Base-by-base conservation (phyloP, 2,329 filamentous ascomycete genomes). In the Cyphellophora europaea region DNA sequence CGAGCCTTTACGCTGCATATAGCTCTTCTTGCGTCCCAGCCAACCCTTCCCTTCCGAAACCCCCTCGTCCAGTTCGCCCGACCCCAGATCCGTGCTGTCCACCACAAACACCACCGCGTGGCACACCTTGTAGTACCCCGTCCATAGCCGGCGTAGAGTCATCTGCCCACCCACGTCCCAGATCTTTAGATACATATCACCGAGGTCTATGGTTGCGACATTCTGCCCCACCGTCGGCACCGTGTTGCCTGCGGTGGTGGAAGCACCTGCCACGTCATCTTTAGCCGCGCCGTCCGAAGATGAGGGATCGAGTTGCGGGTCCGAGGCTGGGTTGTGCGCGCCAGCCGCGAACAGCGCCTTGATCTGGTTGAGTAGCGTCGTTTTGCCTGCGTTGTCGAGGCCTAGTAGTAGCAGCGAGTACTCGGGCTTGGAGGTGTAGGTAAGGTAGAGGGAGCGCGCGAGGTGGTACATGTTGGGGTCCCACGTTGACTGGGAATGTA, bases 81-180 rank as follows among this genome's bases (percentile, higher is more conserved):
- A 58, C 6, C 88, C 86, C 36, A 96, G 80, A 56, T 98, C 91
- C 28, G 86, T 86, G 57, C 82, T 89, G 63, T 98, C 91, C 52
- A 98, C 86, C 41, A 98, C 87, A 62, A 96, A 98, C 44, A 98
- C 85, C 52, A 98, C 94, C 48, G 91, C 91, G 59, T 98, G 91
- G 53, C 87, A 93, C 58, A 77, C 84, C 33, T 78, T 71, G 67
- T 95, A 98, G 66, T 98, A 98, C 59, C 79, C 86, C 59, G 94
- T 86, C 91, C 91, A 98, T 19, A 96, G 75, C 44, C 82, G 81
- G 43, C 91, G 80, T 54, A 98, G 73, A 17, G 76, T 82, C 54
- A 91, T 78, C 61, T 98, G 91, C 5, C 91, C 91, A 45, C 91
- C 91, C 1, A 98, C 86, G 56, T 98, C 91, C 91, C 91, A 96